Evolutionary conservation across 2,329 filamentous ascomycete species (phyloP).

Genomic region (Macrophomina tecta): DNA sequence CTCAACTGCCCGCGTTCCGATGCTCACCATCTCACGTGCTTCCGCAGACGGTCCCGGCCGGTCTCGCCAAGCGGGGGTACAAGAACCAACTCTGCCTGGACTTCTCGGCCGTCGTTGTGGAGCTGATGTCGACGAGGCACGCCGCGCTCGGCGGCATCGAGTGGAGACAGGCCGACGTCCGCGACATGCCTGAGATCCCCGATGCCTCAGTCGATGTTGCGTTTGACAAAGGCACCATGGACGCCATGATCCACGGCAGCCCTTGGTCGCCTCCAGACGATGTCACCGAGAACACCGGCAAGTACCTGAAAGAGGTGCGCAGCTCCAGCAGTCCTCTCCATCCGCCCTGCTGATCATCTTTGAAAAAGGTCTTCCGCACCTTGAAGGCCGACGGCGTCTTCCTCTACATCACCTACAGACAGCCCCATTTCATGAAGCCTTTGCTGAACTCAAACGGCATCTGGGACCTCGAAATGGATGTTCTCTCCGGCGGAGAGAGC

Average conservation of each 20-base stretch:
- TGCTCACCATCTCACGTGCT: conserved; percentile 15
- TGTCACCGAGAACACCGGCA: conserved; percentile 54
- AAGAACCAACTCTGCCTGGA: conserved; percentile 61
- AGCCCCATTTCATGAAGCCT: conserved; percentile 42
- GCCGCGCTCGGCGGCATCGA: conserved; percentile 45
- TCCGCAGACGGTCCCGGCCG: conserved; percentile 58
- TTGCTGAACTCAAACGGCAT: conserved; percentile 34
- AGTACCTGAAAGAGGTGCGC: conserved; percentile 58
- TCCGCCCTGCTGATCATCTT: background rate
- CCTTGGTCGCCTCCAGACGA: conserved; percentile 60
- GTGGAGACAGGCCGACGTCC: conserved; percentile 60
- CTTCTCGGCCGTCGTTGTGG: conserved; percentile 61
- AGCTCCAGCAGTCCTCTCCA: no score
- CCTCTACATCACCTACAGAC: conserved; percentile 53
- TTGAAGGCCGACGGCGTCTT: conserved; percentile 57
- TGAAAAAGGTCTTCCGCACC: conserved; percentile 51
- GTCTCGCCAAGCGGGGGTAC: conserved; percentile 57
- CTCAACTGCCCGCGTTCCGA: background rate
- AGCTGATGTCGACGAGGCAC: conserved; percentile 56
- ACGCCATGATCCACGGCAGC: conserved; percentile 63
- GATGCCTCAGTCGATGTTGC: conserved; percentile 58
- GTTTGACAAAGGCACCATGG: conserved; percentile 64
- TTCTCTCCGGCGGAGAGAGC: conserved; percentile 32
- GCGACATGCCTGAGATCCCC: conserved; percentile 52
- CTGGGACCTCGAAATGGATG: conserved; percentile 36